A percentile compares a stretch with the other conserved stretches of the same genome.
These are phyloP conservation scores for Apiospora marii DNA, from an alignment of 2,329 filamentous ascomycete species.

Conservation along the genomic window DNA sequence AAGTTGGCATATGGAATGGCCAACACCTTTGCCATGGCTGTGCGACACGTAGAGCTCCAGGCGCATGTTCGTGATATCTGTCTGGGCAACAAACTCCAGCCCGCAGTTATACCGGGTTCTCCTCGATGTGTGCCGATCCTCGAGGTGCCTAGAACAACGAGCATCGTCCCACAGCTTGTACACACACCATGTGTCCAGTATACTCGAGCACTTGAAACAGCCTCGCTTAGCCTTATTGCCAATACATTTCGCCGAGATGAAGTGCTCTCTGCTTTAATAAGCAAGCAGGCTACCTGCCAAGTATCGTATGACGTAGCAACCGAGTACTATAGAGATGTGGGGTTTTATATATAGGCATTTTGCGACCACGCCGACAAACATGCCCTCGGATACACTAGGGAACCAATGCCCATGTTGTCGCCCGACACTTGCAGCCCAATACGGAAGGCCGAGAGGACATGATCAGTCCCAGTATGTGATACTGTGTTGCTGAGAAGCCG, in stretches of 20 bases:
- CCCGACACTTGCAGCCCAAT: slow-evolving; percentile 5
- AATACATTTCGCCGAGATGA: background rate
- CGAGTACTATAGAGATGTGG: background rate
- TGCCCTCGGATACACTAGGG: background rate
- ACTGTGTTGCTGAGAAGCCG: slow-evolving; percentile 7
- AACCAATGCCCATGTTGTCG: background rate
- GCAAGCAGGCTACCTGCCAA: background rate
- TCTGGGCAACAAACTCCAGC: background rate
- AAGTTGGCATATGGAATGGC: background rate
- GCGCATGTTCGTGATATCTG: background rate
- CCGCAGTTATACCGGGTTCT: background rate
- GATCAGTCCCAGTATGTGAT: background rate
- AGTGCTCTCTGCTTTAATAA: background rate
- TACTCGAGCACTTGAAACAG: background rate
- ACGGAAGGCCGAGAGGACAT: background rate
- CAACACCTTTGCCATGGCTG: background rate
- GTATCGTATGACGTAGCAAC: background rate
- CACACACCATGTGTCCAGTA: background rate
- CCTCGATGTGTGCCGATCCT: background rate
- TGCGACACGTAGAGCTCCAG: background rate
- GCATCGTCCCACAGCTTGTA: background rate
- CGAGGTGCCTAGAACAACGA: background rate
- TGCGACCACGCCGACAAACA: background rate
- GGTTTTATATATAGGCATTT: background rate
- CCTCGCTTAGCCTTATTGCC: background rate